A percentile compares a stretch with the other conserved stretches of the same genome.
These are phyloP conservation scores for Starmera dryadoides DNA, from an alignment of 805 yeast genomes.

Conservation along the genomic window DNA sequence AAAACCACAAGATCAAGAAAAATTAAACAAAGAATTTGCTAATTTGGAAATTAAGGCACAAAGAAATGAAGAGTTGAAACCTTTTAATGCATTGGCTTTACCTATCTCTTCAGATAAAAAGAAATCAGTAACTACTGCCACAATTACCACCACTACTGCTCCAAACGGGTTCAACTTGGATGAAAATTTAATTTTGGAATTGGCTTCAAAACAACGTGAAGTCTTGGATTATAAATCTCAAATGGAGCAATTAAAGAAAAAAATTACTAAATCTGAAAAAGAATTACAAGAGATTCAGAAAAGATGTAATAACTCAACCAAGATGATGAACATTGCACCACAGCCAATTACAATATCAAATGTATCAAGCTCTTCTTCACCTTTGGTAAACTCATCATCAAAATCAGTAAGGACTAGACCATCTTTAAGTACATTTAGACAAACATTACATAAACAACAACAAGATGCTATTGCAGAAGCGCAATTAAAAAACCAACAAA, in stretches of 20 bases:
- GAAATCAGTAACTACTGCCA: too few relatives aligned
- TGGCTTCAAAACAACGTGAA: slow-evolving; percentile 48
- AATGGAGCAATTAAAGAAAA: slow-evolving; percentile 25
- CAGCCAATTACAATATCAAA: slow-evolving; percentile 1
- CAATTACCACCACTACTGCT: neutral
- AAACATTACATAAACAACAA: slow-evolving; percentile 6
- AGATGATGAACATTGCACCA: neutral
- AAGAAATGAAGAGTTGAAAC: slow-evolving; percentile 3
- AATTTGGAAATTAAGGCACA: slow-evolving; percentile 1
- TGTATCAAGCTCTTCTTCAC: neutral
- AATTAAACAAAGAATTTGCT: slow-evolving; percentile 1
- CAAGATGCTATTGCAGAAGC: neutral
- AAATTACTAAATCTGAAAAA: slow-evolving; percentile 30
- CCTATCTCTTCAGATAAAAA: neutral
- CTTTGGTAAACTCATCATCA: neutral
- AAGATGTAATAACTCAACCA: slow-evolving; percentile 16
- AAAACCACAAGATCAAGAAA: neutral
- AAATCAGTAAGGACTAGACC: slow-evolving; percentile 4
- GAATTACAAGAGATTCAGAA: slow-evolving; percentile 30
- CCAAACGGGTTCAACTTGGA: slow-evolving; percentile 1
- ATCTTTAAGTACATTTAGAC: slow-evolving; percentile 8
- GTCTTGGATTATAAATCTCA: slow-evolving; percentile 41
- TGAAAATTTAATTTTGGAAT: slow-evolving; percentile 24
- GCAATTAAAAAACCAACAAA: neutral
- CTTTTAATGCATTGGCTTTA: neutral